Conservation (phyloP, 2,329 filamentous ascomycete genomes). For the Camillea tinctor region DNA sequence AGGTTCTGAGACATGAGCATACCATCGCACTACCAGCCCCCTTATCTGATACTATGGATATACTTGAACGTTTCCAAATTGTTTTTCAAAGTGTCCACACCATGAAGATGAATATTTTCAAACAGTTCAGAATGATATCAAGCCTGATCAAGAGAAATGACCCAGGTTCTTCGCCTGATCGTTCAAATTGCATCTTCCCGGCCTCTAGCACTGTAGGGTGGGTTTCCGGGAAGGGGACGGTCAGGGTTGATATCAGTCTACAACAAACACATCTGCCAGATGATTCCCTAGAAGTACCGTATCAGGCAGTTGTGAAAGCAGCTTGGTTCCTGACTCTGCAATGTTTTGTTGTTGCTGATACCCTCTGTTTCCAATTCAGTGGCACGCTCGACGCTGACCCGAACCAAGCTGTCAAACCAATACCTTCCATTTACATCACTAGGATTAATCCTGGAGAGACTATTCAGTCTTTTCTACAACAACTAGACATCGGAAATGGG, state of each 20-base stretch:
- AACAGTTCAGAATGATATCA: constrained; percentile 3
- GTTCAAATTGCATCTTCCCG: constrained; percentile 17
- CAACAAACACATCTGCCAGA: constrained; percentile 1
- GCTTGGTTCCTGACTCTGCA: constrained; percentile 17
- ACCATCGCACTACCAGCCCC: neutral
- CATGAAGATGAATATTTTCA: neutral
- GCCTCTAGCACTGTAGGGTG: neutral
- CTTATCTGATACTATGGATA: neutral
- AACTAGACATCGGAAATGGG: constrained; percentile 5
- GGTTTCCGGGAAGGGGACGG: constrained; percentile 1
- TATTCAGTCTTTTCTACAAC: constrained; percentile 12
- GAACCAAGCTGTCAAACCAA: neutral
- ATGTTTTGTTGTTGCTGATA: constrained; percentile 19
- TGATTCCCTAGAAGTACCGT: constrained; percentile 3
- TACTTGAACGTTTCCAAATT: neutral
- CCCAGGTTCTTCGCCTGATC: constrained; percentile 8
- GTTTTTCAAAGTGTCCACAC: neutral
- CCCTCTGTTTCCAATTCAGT: constrained; percentile 16
- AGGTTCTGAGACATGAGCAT: neutral
- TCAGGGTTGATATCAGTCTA: constrained; percentile 7
- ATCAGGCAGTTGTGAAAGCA: constrained; percentile 10
- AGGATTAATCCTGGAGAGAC: constrained; percentile 11
- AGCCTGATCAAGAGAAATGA: constrained; percentile 10
- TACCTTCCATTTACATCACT: constrained; percentile 12
- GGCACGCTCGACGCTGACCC: constrained; percentile 1